Base-by-base conservation (phyloP, 345 rosid genomes). In the Populus alba region DNA sequence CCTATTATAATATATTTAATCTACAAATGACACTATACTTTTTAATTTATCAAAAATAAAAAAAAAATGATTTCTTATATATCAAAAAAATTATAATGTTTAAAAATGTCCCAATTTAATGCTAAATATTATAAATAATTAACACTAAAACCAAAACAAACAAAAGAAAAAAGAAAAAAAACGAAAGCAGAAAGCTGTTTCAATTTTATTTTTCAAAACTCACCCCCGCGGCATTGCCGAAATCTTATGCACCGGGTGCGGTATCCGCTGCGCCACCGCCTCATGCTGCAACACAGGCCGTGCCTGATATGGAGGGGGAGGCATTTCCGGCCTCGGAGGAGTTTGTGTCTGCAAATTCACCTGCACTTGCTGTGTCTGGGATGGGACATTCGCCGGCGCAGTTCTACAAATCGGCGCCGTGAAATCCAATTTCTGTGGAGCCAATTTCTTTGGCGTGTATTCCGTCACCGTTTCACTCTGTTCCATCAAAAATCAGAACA, bases 391-490 rank as follows among this genome's bases (percentile, higher is more conserved):
- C 35, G 66, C 84, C 74, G 73, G 73, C 51, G 23, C 84, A 49
- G 88, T 72, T 49, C 82, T 78, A 69, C 83, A 79, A 27, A 76
- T 25, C 25, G 76, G 70, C 22, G 78, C 72, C 5, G 83, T 84
- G 86, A 87, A 86, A 89, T 90, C 93, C 77, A 87, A 83, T 76
- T 61, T 61, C 20, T 87, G 91, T 70, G 88, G 87, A 70, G 88
- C 88, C 66, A 85, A 47, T 70, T 83, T 81, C 79, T 87, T 89
- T 25, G 81, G 86, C 43, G 82, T 79, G 33, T 81, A 86, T 81
- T 77, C 88, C 68, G 87, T 75, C 80, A 83, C 81, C 20, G 83
- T 74, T 71, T 88, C 88, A 67, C 80, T 76, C 72, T 88, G 82
- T 77, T 85, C 90, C 91, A 91, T 86, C 72, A 78, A 39, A 59